phyloP scores from a whole-genome alignment of 192 early-diverging fungal genomes.

The Coemansia sp. region DNA sequence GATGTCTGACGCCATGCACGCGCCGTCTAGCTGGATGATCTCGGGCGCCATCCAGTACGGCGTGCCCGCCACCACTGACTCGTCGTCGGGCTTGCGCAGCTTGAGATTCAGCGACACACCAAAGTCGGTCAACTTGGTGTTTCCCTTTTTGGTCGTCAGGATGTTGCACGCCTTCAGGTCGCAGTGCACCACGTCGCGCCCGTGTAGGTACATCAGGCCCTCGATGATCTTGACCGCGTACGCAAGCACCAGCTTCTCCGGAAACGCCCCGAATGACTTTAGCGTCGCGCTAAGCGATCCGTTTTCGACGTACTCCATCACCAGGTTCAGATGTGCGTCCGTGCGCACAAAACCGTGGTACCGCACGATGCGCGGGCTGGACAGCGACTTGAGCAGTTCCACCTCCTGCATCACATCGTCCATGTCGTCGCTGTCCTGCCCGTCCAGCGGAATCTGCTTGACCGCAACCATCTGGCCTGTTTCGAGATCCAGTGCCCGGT shows the following conservation, averaged over 20 bases:
- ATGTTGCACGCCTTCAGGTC: conserved; percentile 98
- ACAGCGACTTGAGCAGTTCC: conserved; percentile 78
- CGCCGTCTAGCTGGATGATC: conserved; percentile 88
- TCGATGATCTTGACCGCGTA: conserved; percentile 88
- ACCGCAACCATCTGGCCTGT: conserved; percentile 84
- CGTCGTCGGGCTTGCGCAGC: conserved; percentile 62
- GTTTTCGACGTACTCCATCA: conserved; percentile 90
- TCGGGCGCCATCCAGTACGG: conserved; percentile 91
- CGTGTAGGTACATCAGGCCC: conserved; percentile 88
- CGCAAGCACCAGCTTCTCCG: conserved; percentile 82
- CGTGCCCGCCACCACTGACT: conserved; percentile 80
- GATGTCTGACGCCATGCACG: conserved; percentile 87
- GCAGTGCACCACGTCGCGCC: conserved; percentile 86
- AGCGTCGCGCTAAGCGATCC: conserved; percentile 85
- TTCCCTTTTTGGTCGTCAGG: conserved; percentile 91
- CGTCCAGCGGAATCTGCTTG: conserved; percentile 79
- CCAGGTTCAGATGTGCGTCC: conserved; percentile 72
- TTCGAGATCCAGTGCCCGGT: conserved; percentile 77
- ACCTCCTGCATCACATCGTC: conserved; percentile 87
- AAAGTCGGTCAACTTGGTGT: conserved; percentile 95
- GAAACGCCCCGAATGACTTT: conserved; percentile 87
- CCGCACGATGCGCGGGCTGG: conserved; percentile 80
- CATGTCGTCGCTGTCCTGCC: conserved; percentile 63
- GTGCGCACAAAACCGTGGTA: conserved; percentile 81
- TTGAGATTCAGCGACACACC: conserved; percentile 90